phyloP scores from a whole-genome alignment of 225 moss, liverwort and hornwort species.

The Physcomitrellopsis africana region DNA sequence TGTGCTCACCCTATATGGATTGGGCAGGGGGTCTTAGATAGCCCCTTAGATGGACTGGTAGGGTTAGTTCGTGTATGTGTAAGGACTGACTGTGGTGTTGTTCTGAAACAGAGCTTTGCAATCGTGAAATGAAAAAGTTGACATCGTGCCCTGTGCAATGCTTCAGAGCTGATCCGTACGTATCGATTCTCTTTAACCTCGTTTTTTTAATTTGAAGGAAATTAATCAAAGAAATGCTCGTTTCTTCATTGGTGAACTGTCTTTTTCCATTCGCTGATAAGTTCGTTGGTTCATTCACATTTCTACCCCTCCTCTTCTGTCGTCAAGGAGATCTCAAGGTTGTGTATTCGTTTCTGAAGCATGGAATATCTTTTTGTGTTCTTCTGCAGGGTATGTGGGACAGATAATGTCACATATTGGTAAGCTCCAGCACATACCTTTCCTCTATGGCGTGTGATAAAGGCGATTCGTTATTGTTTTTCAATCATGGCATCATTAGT shows the following conservation, averaged over 20 bases:
- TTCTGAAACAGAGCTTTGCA: slow-evolving; percentile 35
- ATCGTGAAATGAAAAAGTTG: slow-evolving; percentile 32
- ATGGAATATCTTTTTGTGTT: slow-evolving; percentile 13
- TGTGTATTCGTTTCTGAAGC: neutral
- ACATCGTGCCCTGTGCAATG: slow-evolving; percentile 52
- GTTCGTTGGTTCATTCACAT: neutral
- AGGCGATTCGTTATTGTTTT: neutral
- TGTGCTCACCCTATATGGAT: neutral
- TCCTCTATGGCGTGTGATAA: slow-evolving; percentile 5
- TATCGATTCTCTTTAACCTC: neutral
- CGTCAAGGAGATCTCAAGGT: neutral
- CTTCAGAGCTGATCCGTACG: slow-evolving; percentile 67
- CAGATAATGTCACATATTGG: slow-evolving; percentile 84
- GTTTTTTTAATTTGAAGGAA: neutral
- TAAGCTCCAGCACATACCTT: slow-evolving; percentile 32
- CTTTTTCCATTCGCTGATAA: neutral
- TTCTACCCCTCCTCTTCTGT: neutral
- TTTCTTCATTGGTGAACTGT: neutral
- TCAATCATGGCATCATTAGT: neutral
- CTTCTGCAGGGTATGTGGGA: slow-evolving; percentile 72
- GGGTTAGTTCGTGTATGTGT: neutral
- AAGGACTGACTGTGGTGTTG: neutral
- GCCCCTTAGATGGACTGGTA: neutral
- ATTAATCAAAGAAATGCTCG: slow-evolving; percentile 1
- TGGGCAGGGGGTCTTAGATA: neutral